Conservation (phyloP, 164 flowering plant species). For the Macadamia tetraphylla region DNA sequence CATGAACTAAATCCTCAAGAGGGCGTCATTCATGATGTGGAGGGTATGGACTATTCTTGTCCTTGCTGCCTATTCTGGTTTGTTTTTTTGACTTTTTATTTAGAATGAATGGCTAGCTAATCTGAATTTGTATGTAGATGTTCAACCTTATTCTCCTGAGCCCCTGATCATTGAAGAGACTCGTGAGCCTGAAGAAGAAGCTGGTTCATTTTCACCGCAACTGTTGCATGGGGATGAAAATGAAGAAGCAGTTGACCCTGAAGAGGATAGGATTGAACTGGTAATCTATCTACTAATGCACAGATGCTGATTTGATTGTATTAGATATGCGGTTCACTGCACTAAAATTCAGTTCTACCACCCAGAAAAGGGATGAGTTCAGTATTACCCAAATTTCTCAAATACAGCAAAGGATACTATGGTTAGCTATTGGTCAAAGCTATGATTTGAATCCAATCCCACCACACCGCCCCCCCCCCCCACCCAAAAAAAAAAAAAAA, state of each 20-base stretch:
- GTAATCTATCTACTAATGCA: conserved; percentile 28
- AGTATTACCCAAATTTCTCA: too few relatives aligned
- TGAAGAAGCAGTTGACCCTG: conserved; percentile 92
- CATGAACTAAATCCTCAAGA: conserved; percentile 26
- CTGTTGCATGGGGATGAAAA: conserved; percentile 71
- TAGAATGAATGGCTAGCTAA: conserved; percentile 8
- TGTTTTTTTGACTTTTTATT: neutral
- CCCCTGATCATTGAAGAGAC: conserved; percentile 34
- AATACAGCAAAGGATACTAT: too few relatives aligned
- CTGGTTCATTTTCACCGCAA: conserved; percentile 94
- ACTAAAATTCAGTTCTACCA: too few relatives aligned
- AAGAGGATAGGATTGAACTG: conserved; percentile 74
- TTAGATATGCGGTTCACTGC: neutral
- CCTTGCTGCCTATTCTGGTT: neutral
- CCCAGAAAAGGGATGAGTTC: too few relatives aligned
- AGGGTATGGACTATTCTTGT: conserved; percentile 33
- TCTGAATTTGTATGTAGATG: conserved; percentile 23
- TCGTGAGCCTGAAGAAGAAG: conserved; percentile 55
- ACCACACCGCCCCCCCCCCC: too few relatives aligned
- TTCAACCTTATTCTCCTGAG: conserved; percentile 51
- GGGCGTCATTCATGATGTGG: conserved; percentile 28
- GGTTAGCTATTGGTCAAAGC: too few relatives aligned
- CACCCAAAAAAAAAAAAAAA: too few relatives aligned
- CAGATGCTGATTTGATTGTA: neutral
- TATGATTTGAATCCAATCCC: too few relatives aligned